phyloP scores from a whole-genome alignment of 116 monocot species.

The Zostera marina region DNA sequence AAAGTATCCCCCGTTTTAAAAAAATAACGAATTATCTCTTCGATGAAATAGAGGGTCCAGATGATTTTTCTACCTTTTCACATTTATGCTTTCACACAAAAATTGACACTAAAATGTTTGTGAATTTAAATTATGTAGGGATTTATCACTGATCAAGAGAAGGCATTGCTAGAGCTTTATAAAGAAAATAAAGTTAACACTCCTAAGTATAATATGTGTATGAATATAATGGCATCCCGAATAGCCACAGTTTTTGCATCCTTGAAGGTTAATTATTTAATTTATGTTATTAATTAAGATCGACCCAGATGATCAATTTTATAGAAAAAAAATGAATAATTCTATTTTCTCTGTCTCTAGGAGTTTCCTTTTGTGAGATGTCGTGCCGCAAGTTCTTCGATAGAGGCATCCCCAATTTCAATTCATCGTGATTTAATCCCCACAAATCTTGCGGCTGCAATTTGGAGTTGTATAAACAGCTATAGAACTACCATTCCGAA shows the following conservation, averaged over 20 bases:
- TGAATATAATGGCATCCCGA: constrained; percentile 69
- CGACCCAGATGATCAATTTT: too few relatives aligned
- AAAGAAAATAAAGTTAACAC: constrained; percentile 58
- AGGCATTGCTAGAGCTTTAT: constrained; percentile 69
- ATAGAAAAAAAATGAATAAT: too few relatives aligned
- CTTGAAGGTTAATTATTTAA: constrained; percentile 51
- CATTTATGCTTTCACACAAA: too few relatives aligned
- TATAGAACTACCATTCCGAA: constrained; percentile 52
- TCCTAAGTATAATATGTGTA: constrained; percentile 47
- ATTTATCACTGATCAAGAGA: constrained; percentile 90
- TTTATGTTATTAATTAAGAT: too few relatives aligned
- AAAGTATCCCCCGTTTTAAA: too few relatives aligned
- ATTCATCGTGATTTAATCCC: constrained; percentile 59
- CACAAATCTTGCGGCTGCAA: constrained; percentile 80
- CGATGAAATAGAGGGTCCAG: too few relatives aligned
- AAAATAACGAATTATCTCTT: too few relatives aligned
- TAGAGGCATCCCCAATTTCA: constrained; percentile 45
- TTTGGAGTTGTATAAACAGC: constrained; percentile 63
- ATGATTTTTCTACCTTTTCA: too few relatives aligned
- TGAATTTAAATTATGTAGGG: too few relatives aligned
- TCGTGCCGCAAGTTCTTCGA: constrained; percentile 50
- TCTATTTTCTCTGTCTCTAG: constrained; percentile 14
- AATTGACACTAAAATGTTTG: too few relatives aligned
- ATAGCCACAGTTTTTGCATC: constrained; percentile 89
- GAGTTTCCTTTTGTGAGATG: constrained; percentile 92